Percentiles rank a stretch among this genome's conserved stretches.
Evolutionary conservation across 441 rosid species (phyloP).

Genomic region (Erysimum cheiri): DNA sequence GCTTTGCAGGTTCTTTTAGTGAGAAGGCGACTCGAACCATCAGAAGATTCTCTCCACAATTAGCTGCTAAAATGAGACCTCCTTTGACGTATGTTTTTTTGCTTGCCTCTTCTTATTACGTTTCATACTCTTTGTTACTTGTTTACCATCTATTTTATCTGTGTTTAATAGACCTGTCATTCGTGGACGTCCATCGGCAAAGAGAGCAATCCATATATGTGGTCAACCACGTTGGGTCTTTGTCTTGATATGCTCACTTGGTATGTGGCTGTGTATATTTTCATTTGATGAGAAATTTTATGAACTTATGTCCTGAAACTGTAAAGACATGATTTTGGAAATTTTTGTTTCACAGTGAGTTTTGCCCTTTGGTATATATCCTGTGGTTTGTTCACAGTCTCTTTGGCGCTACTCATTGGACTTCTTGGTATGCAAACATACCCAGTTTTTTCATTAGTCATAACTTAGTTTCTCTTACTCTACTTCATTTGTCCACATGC

Average conservation of each 20-base stretch:
- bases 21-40: slow-evolving; percentile 89
- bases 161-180: slow-evolving; percentile 75
- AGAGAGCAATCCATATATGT: slow-evolving; percentile 82
- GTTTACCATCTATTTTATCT: slow-evolving; percentile 19
- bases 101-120: slow-evolving; percentile 16
- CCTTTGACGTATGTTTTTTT: slow-evolving; percentile 66
- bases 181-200: slow-evolving; percentile 95
- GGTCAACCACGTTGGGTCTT: slow-evolving; percentile 96
- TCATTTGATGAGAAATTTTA: neutral
- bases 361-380: slow-evolving; percentile 85
- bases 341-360: slow-evolving; percentile 56
- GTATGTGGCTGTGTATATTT: slow-evolving; percentile 46
- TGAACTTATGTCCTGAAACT: neutral
- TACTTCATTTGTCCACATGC: slow-evolving; percentile 10
- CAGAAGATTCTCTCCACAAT: slow-evolving; percentile 87
- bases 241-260: slow-evolving; percentile 71
- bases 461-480: slow-evolving; percentile 18
- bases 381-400: slow-evolving; percentile 81
- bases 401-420: slow-evolving; percentile 83
- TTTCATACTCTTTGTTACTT: slow-evolving; percentile 17
- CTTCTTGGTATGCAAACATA: slow-evolving; percentile 68
- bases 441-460: neutral
- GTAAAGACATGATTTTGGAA: neutral
- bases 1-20: slow-evolving; percentile 93
- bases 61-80: slow-evolving; percentile 98